Base-by-base conservation (phyloP, 768 basidiomycete genomes). In the Sarcodon aspratus region DNA sequence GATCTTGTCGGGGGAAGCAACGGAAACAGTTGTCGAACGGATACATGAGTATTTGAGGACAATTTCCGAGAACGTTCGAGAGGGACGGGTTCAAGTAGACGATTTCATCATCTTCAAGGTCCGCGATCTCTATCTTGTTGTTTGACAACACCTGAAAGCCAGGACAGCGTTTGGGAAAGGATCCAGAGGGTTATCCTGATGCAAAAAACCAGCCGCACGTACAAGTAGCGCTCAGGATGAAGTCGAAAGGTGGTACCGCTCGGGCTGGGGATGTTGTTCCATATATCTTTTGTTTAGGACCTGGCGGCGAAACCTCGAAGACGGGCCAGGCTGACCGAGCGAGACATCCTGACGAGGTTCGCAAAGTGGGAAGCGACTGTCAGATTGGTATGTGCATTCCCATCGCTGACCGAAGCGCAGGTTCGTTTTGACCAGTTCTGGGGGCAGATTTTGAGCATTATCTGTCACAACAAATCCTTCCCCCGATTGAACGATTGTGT, bases 21-120 rank as follows among this genome's bases (percentile, higher is more conserved):
- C 92, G 0, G 96, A 99, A 63, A 72, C 71, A 15, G 94, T 92
- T 0, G 85, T 96, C 2, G 85, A 87, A 58, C 80, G 80, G 55
- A 91, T 99, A 42, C 95, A 99, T 62, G 93, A 97, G 47, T 93
- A 96, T 60, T 70, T 99, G 32, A 70, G 75, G 0, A 75, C 74
- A 0, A 67, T 95, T 4, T 79, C 90, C n/a, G 74, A 83, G 52
- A 79, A 84, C 48, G 80, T 98, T 17, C 79, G 88, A 4, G 76
- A 68, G 17, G 89, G 88, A 2, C 80, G 80, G 58, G 69, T 87
- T 42, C 83, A 82, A 47, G 59, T 93, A n/a, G 96, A 98, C 2
- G 90, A 98, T 48, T 95, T 93, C 66, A 92, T 93, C 58, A 79
- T 99, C 59, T 81, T 78, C 74, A 99, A 99, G 76, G 92, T 92